Evolutionary conservation across 2,329 filamentous ascomycete genomes (phyloP), one percentile per base, ranked within the genome.

Genomic region (Xylaria multiplex): DNA sequence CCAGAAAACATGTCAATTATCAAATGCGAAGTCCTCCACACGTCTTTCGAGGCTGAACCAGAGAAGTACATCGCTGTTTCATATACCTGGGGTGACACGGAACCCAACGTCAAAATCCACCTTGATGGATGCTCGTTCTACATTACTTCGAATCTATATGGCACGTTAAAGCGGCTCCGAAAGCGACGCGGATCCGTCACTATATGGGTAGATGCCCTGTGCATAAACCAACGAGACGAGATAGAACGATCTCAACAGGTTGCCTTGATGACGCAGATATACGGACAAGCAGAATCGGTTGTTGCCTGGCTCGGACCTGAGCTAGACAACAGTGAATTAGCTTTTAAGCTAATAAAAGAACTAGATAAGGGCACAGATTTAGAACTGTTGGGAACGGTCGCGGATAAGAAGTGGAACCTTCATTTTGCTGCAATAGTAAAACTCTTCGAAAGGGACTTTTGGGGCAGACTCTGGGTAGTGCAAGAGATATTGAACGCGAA

Each of bases 361-460:
- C 1, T 32, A 50, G 16, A 14, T 30, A 24, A 50, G 24, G 13
- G 27, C 7, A 14, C 24, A 30, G 48, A 50, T 16, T 16, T 24
- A n/a, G n/a, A 50, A 3, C 8, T 50, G 30, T 50, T 24, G 16
- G 13, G 9, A 8, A 50, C 32, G 32, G 14, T 50, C 13, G 48
- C 22, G 27, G 13, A 50, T n/a, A 50, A 8, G 48, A 24, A 50
- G 27, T 50, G 48, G 48, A 30, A 4, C 6, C 48, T 6, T 16
- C 11, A 50, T 50, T 68, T 73, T 40, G 22, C 67, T 2, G 76
- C 77, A 2, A 30, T 77, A 0, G 72, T 76, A 1, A 54, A 70
- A 1, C 67, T 80, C 0, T 79, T 79, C 35, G 73, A 79, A 40
- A 67, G 73, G 56, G 71, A 76, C 14, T 80, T 79, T 68, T 80